Evolutionary conservation across 2,329 filamentous ascomycete genomes (phyloP).

Genomic region (Diaporthe sp.): DNA sequence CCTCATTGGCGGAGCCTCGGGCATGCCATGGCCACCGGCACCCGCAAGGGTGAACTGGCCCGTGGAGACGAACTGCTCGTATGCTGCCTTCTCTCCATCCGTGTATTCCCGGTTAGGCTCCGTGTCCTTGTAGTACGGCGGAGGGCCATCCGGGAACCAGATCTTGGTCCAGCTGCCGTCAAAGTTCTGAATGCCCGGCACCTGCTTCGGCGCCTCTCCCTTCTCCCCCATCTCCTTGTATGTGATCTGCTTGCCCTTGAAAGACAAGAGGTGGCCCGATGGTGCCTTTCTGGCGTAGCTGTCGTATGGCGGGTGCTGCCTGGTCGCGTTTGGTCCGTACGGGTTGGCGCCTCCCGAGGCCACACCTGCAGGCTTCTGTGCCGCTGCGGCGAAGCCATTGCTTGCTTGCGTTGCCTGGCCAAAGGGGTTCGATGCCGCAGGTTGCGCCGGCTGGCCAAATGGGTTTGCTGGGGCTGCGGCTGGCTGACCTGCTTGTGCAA

Average conservation of each 20-base stretch:
- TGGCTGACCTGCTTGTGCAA: constrained; percentile 42
- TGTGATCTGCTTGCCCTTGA: constrained; percentile 50
- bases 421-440: constrained; percentile 41
- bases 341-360: constrained; percentile 38
- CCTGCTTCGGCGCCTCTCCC: constrained; percentile 47
- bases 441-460: constrained; percentile 48
- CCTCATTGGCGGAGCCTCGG: constrained; percentile 81
- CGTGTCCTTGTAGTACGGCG: constrained; percentile 73
- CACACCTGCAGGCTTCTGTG: constrained; percentile 9
- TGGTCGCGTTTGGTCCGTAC: constrained; percentile 46
- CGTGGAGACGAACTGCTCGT: constrained; percentile 71
- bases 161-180: constrained; percentile 74
- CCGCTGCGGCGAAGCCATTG: constrained; percentile 22
- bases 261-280: constrained; percentile 47
- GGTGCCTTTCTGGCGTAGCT: constrained; percentile 48
- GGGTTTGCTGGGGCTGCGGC: constrained; percentile 30
- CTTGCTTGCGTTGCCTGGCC: background rate
- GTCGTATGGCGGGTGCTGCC: constrained; percentile 50
- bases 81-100: constrained; percentile 41
- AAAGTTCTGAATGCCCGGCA: constrained; percentile 60
- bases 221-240: constrained; percentile 54
- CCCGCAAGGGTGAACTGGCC: constrained; percentile 74
- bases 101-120: constrained; percentile 67
- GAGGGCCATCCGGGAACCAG: constrained; percentile 81
- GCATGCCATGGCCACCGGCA: constrained; percentile 70